Conservation (phyloP, 768 basidiomycete species). For the Hericium rajendrae region DNA sequence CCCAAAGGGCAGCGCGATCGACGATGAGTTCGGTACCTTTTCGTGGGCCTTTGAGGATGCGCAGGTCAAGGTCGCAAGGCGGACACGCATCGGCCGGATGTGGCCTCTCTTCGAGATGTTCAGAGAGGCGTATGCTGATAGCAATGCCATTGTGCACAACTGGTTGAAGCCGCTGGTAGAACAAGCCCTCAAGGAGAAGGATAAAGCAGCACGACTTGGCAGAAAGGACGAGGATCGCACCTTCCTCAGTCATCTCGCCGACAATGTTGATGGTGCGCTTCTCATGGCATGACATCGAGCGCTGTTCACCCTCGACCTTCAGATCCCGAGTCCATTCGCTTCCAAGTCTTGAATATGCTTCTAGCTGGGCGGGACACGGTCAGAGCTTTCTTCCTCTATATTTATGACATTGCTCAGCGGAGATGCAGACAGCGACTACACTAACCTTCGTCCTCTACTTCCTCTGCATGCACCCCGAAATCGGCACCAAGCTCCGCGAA, state of each 20-base stretch:
- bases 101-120: slow-evolving; percentile 1
- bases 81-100: neutral
- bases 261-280: slow-evolving; percentile 1
- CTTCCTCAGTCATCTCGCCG: slow-evolving; percentile 31
- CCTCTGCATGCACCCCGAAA: slow-evolving; percentile 20
- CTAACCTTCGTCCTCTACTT: slow-evolving; percentile 23
- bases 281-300: neutral
- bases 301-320: neutral
- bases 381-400: neutral
- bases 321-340: neutral
- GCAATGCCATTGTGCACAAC: neutral
- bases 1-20: slow-evolving; percentile 50
- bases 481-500: slow-evolving; percentile 18
- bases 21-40: slow-evolving; percentile 51
- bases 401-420: neutral
- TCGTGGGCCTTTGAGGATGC: slow-evolving; percentile 30
- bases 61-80: neutral
- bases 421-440: slow-evolving; percentile 16
- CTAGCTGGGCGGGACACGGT: slow-evolving; percentile 25
- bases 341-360: slow-evolving; percentile 25
- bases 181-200: neutral
- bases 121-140: neutral
- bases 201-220: neutral
- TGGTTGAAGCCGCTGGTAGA: neutral
- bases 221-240: slow-evolving; percentile 24